phyloP scores from a whole-genome alignment of 2,329 filamentous ascomycete genomes.

The Trichoderma sp. region DNA sequence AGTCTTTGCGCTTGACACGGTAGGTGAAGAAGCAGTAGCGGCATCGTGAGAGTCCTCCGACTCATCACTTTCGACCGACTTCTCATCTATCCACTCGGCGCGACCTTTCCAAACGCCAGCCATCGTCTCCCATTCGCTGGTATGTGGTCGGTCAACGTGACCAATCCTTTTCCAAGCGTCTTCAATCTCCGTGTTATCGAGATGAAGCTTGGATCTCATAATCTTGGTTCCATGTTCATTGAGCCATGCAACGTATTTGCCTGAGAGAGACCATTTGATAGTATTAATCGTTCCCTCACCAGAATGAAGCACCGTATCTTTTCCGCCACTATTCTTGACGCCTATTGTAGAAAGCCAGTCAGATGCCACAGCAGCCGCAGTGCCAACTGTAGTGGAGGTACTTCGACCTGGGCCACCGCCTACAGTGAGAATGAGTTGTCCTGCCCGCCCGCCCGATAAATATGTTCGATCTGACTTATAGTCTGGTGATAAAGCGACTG shows the following conservation, averaged over 20 bases:
- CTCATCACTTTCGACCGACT: constrained; percentile 71
- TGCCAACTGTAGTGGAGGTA: constrained; percentile 82
- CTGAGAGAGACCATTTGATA: constrained; percentile 92
- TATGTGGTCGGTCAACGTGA: constrained; percentile 84
- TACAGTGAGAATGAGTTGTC: constrained; percentile 80
- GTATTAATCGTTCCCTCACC: constrained; percentile 88
- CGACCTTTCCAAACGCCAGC: constrained; percentile 91
- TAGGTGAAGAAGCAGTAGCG: constrained; percentile 45
- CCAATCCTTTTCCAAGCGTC: constrained; percentile 93
- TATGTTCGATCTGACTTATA: constrained; percentile 88
- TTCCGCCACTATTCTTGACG: constrained; percentile 67
- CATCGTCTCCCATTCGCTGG: constrained; percentile 92
- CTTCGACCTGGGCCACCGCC: constrained; percentile 77
- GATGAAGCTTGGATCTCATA: constrained; percentile 83
- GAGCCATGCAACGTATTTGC: constrained; percentile 90
- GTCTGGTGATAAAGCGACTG: constrained; percentile 90
- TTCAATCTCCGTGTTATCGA: constrained; percentile 73
- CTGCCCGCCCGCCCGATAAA: constrained; percentile 84
- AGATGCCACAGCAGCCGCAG: constrained; percentile 78
- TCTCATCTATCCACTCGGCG: constrained; percentile 89
- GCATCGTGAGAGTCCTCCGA: constrained; percentile 39
- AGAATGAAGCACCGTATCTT: constrained; percentile 82
- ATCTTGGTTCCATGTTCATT: constrained; percentile 98
- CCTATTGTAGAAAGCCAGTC: constrained; percentile 92
- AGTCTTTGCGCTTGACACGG: constrained; percentile 44